A percentile compares a stretch with the other conserved stretches of the same genome.
These are phyloP conservation scores for Dothiorella sarmentorum DNA, from an alignment of 2,329 filamentous ascomycete genomes.

Conservation along the genomic window DNA sequence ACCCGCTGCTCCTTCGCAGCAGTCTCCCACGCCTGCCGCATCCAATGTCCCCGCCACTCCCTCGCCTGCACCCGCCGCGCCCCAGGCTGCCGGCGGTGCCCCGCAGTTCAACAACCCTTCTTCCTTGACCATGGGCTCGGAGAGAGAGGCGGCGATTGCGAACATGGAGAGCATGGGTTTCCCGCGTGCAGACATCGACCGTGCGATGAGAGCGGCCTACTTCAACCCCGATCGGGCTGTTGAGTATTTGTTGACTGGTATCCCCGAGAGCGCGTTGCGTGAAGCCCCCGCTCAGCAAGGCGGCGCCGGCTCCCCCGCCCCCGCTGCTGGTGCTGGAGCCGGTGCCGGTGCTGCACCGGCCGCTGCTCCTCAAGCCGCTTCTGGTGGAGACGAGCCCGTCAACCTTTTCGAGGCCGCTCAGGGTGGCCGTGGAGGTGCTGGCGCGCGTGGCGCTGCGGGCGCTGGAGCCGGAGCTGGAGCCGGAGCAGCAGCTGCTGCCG, in stretches of 20 bases:
- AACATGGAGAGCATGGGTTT: constrained; percentile 99
- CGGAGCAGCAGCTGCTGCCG: constrained; percentile 45
- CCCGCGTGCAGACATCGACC: constrained; percentile 79
- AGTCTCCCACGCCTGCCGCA: constrained; percentile 46
- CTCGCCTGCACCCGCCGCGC: constrained; percentile 46
- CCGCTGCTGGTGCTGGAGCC: constrained; percentile 40
- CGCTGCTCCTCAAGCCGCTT: constrained; percentile 23
- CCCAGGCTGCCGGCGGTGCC: constrained; percentile 38
- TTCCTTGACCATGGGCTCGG: constrained; percentile 79
- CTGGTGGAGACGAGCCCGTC: constrained; percentile 59
- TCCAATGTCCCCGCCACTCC: constrained; percentile 50
- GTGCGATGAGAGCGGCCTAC: constrained; percentile 92
- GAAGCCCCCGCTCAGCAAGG: constrained; percentile 27
- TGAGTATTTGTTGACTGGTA: constrained; percentile 90
- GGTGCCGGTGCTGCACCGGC: constrained; percentile 41
- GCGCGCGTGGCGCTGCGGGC: constrained; percentile 46
- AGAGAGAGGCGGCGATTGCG: constrained; percentile 75
- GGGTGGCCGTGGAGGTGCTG: constrained; percentile 47
- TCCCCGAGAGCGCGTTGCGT: constrained; percentile 77
- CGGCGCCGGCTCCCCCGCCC: constrained; percentile 38
- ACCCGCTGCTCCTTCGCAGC: constrained; percentile 53
- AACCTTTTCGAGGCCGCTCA: constrained; percentile 89
- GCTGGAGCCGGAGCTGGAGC: constrained; percentile 47
- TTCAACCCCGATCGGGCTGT: constrained; percentile 97
- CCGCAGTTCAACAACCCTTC: constrained; percentile 66